phyloP scores from a whole-genome alignment of 2,329 filamentous ascomycete species.

The Botrytis pseudocinerea region DNA sequence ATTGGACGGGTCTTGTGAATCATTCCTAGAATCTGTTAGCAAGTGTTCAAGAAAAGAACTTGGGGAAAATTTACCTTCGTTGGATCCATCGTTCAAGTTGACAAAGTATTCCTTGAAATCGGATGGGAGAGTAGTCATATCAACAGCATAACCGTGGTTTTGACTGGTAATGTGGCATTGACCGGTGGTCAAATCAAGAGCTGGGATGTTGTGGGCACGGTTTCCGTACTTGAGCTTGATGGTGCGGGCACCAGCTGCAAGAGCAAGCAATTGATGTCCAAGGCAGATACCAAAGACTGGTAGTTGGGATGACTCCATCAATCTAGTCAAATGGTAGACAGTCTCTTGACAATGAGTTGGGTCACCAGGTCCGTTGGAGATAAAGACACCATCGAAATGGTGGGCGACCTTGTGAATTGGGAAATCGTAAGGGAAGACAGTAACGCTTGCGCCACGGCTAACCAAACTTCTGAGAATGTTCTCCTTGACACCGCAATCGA shows the following conservation, averaged over 20 bases:
- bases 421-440: slow-evolving; percentile 94
- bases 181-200: slow-evolving; percentile 89
- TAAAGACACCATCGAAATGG: slow-evolving; percentile 98
- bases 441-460: slow-evolving; percentile 85
- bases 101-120: slow-evolving; percentile 99
- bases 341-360: slow-evolving; percentile 95
- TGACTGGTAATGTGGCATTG: slow-evolving; percentile 98
- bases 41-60: background rate
- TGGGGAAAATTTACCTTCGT: slow-evolving; percentile 64
- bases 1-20: slow-evolving; percentile 95
- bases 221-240: slow-evolving; percentile 99
- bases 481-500: slow-evolving; percentile 99
- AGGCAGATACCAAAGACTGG: slow-evolving; percentile 98
- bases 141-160: slow-evolving; percentile 97
- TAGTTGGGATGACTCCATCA: slow-evolving; percentile 88
- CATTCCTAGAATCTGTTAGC: slow-evolving; percentile 57
- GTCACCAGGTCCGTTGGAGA: slow-evolving; percentile 97
- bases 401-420: slow-evolving; percentile 97
- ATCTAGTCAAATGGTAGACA: slow-evolving; percentile 83
- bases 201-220: slow-evolving; percentile 97
- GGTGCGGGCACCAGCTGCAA: slow-evolving; percentile 84
- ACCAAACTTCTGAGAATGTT: slow-evolving; percentile 97
- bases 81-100: slow-evolving; percentile 96
- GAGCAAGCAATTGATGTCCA: slow-evolving; percentile 91
- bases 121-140: slow-evolving; percentile 73